Percentiles rank a stretch among this genome's conserved stretches.
Conservation (phyloP, 2,329 filamentous ascomycete species). For the Cordyceps javanica region DNA sequence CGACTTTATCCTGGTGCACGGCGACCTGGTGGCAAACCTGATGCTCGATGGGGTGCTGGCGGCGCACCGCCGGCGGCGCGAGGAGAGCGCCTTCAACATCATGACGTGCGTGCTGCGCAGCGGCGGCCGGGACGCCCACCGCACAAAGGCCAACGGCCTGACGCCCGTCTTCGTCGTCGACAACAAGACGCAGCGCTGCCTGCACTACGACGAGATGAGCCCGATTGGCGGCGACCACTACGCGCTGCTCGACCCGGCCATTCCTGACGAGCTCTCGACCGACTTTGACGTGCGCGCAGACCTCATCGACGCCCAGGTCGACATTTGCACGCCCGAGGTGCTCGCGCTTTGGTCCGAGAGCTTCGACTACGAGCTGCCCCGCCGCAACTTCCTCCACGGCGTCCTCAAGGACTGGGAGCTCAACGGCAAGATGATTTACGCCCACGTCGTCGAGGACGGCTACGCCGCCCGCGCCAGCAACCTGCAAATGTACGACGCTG, state of each 20-base stretch:
- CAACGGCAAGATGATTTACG: slow-evolving; percentile 94
- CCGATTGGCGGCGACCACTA: slow-evolving; percentile 59
- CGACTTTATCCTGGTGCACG: slow-evolving; percentile 89
- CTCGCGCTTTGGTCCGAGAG: slow-evolving; percentile 94
- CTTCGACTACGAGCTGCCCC: slow-evolving; percentile 89
- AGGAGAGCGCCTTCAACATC: slow-evolving; percentile 85
- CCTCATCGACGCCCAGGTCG: slow-evolving; percentile 88
- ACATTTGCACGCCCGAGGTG: slow-evolving; percentile 95
- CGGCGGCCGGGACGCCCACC: slow-evolving; percentile 61
- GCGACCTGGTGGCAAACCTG: slow-evolving; percentile 86
- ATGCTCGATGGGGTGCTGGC: slow-evolving; percentile 73
- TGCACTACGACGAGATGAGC: slow-evolving; percentile 91
- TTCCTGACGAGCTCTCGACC: slow-evolving; percentile 61
- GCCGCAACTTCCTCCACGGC: slow-evolving; percentile 83
- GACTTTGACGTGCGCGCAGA: slow-evolving; percentile 83
- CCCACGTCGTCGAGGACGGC: slow-evolving; percentile 73
- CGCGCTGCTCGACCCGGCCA: slow-evolving; percentile 68
- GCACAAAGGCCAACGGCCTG: slow-evolving; percentile 69
- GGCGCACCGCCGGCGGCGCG: slow-evolving; percentile 72
- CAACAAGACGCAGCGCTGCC: slow-evolving; percentile 67
- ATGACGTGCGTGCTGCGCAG: slow-evolving; percentile 93
- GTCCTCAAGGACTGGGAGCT: slow-evolving; percentile 95
- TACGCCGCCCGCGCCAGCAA: slow-evolving; percentile 85
- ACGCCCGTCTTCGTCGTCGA: slow-evolving; percentile 85
- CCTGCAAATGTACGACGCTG: slow-evolving; percentile 81